phyloP scores from a whole-genome alignment of 1,284 basidiomycete species.

The Sanghuangporus baumii region DNA sequence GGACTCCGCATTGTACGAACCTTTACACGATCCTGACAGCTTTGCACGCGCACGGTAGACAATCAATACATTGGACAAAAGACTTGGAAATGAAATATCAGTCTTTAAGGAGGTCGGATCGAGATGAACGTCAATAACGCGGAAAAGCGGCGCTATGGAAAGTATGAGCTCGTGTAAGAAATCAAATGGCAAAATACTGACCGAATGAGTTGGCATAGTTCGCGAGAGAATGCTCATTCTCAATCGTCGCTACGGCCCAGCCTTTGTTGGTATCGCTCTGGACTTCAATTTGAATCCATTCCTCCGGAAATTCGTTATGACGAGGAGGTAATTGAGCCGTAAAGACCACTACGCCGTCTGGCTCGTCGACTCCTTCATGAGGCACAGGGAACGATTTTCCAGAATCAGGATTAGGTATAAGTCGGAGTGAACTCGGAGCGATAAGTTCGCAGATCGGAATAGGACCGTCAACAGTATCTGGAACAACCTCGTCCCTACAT shows the following conservation, averaged over 20 bases:
- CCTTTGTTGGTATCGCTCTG: conserved; percentile 47
- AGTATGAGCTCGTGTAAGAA: neutral
- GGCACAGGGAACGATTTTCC: conserved; percentile 56
- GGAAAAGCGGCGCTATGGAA: conserved; percentile 22
- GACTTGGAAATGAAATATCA: conserved; percentile 36
- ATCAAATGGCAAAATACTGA: conserved; percentile 30
- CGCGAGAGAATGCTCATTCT: conserved; percentile 26
- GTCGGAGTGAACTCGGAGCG: conserved; percentile 41
- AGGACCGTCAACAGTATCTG: conserved; percentile 12
- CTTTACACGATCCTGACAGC: conserved; percentile 19
- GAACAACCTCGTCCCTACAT: conserved; percentile 29
- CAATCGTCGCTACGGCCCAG: conserved; percentile 60
- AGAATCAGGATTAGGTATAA: conserved; percentile 54
- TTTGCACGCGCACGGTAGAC: conserved; percentile 49
- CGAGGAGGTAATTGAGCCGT: conserved; percentile 39
- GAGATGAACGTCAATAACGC: conserved; percentile 23
- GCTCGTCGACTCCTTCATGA: conserved; percentile 63
- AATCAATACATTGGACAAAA: conserved; percentile 55
- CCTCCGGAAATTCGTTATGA: conserved; percentile 20
- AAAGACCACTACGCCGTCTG: conserved; percentile 63
- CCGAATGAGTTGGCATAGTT: conserved; percentile 36
- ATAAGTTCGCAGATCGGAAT: conserved; percentile 35
- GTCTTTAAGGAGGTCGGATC: conserved; percentile 31
- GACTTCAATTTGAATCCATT: conserved; percentile 49
- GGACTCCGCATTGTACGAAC: conserved; percentile 16